These are phyloP conservation scores for Amniculicola lignicola DNA, from an alignment of 495 filamentous ascomycete genomes.

Conservation along the genomic window DNA sequence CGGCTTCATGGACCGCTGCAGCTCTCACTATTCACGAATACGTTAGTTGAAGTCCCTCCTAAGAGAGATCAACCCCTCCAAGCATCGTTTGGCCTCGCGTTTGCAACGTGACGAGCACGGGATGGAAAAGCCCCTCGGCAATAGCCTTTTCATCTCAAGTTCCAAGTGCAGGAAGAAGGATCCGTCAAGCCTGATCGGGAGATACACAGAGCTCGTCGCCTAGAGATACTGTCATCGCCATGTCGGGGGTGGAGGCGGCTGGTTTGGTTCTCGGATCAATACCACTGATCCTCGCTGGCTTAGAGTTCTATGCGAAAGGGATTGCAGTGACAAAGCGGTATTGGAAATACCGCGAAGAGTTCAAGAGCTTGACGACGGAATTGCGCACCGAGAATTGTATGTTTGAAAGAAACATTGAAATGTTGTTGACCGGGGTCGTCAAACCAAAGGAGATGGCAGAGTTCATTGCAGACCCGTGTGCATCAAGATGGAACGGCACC, in stretches of 20 bases:
- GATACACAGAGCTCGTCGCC: too few relatives aligned
- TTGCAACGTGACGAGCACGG: too few relatives aligned
- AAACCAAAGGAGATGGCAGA: conserved; percentile 21
- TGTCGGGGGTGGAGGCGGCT: conserved; percentile 39
- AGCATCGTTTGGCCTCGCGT: too few relatives aligned
- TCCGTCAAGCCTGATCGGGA: too few relatives aligned
- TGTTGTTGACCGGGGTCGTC: conserved; percentile 16
- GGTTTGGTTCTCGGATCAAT: conserved; percentile 42
- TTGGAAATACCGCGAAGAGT: conserved; percentile 13
- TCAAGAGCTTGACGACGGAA: conserved; percentile 11
- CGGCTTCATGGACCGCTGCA: too few relatives aligned
- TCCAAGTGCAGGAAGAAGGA: too few relatives aligned
- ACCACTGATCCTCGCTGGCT: conserved; percentile 38
- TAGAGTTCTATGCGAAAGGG: conserved; percentile 38
- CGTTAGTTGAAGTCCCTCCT: too few relatives aligned
- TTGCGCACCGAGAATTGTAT: conserved; percentile 7
- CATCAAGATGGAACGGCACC: conserved; percentile 13
- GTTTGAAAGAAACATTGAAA: conserved; percentile 9
- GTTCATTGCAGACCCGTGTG: conserved; percentile 14
- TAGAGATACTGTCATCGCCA: not conserved
- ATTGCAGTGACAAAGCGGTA: conserved; percentile 22
- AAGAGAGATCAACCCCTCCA: too few relatives aligned
- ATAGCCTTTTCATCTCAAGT: too few relatives aligned
- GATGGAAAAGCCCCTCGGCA: too few relatives aligned
- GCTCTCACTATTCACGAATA: too few relatives aligned